These are phyloP conservation scores for Trichoderma virens DNA, from an alignment of 495 filamentous ascomycete genomes.

Conservation along the genomic window DNA sequence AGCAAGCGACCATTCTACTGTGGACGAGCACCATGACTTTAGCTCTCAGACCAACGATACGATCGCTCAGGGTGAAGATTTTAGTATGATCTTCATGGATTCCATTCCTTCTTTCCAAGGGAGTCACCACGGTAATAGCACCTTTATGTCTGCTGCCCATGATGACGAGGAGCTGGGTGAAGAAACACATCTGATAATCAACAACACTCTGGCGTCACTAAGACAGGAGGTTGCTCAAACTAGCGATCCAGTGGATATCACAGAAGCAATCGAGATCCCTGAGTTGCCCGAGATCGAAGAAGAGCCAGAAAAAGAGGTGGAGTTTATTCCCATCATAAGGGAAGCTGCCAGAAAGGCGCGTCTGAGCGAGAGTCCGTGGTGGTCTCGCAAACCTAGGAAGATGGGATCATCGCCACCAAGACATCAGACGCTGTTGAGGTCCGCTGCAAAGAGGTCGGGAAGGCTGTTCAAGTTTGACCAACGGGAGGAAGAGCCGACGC, in stretches of 20 bases:
- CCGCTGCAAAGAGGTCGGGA: neutral
- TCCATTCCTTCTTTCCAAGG: slow-evolving; percentile 36
- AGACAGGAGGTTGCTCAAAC: slow-evolving; percentile 25
- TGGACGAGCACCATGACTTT: neutral
- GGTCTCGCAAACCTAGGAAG: slow-evolving; percentile 5
- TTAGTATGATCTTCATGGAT: slow-evolving; percentile 41
- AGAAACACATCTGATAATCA: slow-evolving; percentile 36
- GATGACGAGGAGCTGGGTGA: slow-evolving; percentile 30
- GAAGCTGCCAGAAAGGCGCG: slow-evolving; percentile 12
- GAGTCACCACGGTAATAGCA: slow-evolving; percentile 16
- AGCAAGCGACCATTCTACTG: neutral
- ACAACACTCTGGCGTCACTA: slow-evolving; percentile 33
- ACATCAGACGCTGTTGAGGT: neutral
- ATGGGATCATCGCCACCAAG: neutral
- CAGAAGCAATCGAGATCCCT: neutral
- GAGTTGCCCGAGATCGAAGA: neutral
- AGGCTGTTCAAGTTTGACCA: neutral
- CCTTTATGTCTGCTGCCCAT: slow-evolving; percentile 14
- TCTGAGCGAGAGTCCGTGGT: slow-evolving; percentile 2
- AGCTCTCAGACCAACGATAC: slow-evolving; percentile 28
- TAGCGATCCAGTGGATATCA: slow-evolving; percentile 11
- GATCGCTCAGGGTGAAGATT: slow-evolving; percentile 36
- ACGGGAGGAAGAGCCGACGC: neutral
- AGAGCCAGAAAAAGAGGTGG: slow-evolving; percentile 14
- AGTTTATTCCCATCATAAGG: slow-evolving; percentile 10